Percentiles rank a stretch among this genome's conserved stretches.
phyloP scores from a whole-genome alignment of 1,139 yeast species.

The Candida sojae region DNA sequence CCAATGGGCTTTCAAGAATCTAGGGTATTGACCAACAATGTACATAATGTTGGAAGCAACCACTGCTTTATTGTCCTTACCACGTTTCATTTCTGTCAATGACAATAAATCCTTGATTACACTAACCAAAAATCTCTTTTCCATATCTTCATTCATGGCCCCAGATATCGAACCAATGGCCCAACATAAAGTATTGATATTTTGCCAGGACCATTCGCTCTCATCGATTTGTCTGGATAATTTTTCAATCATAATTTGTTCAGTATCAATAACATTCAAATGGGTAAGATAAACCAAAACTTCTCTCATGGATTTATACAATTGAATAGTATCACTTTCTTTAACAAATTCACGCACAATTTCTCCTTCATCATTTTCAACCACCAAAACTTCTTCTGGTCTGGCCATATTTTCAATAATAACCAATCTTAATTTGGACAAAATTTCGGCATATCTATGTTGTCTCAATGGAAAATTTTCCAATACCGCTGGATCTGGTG shows the following conservation, averaged over 20 bases:
- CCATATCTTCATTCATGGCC: slow-evolving; percentile 98
- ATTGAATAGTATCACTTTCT: slow-evolving; percentile 94
- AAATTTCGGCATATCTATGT: slow-evolving; percentile 73
- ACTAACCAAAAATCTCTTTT: slow-evolving; percentile 86
- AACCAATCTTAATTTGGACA: slow-evolving; percentile 82
- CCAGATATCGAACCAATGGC: slow-evolving; percentile 99
- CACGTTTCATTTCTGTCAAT: slow-evolving; percentile 92
- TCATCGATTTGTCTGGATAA: slow-evolving; percentile 93
- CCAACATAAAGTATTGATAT: slow-evolving; percentile 96
- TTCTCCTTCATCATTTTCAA: slow-evolving; percentile 98
- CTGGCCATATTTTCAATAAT: slow-evolving; percentile 97
- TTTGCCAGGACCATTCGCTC: slow-evolving; percentile 99
- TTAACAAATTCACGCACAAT: slow-evolving; percentile 96
- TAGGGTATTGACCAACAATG: slow-evolving; percentile 98
- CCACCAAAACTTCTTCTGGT: slow-evolving; percentile 96
- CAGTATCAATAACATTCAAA: slow-evolving; percentile 92
- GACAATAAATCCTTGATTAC: slow-evolving; percentile 91
- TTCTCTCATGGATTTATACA: slow-evolving; percentile 94
- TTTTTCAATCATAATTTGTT: slow-evolving; percentile 88
- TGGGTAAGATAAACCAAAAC: slow-evolving; percentile 94
- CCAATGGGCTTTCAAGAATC: slow-evolving; percentile 98
- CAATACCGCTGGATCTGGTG: slow-evolving; percentile 79
- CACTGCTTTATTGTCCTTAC: slow-evolving; percentile 97
- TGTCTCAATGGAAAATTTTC: slow-evolving; percentile 81
- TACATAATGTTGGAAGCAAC: slow-evolving; percentile 99